A percentile compares a stretch with the other conserved stretches of the same genome.
Conservation (phyloP, 371 early-diverging fungal genomes). For the Lichtheimia corymbifera region DNA sequence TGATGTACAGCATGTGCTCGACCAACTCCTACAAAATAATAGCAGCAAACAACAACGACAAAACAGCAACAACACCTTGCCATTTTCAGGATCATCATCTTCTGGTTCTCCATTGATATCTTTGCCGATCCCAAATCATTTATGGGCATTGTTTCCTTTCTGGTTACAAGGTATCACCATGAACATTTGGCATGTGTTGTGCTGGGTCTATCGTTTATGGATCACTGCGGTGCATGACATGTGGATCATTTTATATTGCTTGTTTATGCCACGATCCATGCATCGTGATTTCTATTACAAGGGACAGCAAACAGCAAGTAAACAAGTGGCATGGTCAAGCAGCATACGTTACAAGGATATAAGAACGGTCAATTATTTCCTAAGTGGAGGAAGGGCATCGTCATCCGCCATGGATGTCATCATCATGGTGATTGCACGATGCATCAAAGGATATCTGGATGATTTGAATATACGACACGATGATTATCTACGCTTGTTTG, state of each 20-base stretch:
- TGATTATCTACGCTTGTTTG: slow-evolving; percentile 25
- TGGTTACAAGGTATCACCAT: slow-evolving; percentile 4
- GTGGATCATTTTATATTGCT: slow-evolving; percentile 6
- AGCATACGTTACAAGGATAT: slow-evolving; percentile 31
- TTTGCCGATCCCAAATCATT: slow-evolving; percentile 2
- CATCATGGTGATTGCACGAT: slow-evolving; percentile 28
- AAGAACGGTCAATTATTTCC: slow-evolving; percentile 23
- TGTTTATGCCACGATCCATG: slow-evolving; percentile 9
- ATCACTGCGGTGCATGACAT: slow-evolving; percentile 17
- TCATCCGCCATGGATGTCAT: slow-evolving; percentile 39
- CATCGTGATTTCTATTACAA: slow-evolving; percentile 28
- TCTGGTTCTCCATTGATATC: no score
- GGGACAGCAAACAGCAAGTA: slow-evolving; percentile 27
- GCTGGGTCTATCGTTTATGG: neutral
- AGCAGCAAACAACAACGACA: no score
- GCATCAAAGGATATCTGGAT: slow-evolving; percentile 30
- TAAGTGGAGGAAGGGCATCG: slow-evolving; percentile 12
- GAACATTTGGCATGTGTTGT: neutral
- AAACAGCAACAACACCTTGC: no score
- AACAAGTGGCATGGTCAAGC: slow-evolving; percentile 41
- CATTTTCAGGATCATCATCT: no score
- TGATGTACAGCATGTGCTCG: slow-evolving; percentile 35
- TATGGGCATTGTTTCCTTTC: neutral
- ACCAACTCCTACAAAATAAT: slow-evolving; percentile 4
- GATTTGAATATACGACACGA: slow-evolving; percentile 19